phyloP scores from a whole-genome alignment of 805 yeast genomes.

The Sugiyamaella qingdaonensis region DNA sequence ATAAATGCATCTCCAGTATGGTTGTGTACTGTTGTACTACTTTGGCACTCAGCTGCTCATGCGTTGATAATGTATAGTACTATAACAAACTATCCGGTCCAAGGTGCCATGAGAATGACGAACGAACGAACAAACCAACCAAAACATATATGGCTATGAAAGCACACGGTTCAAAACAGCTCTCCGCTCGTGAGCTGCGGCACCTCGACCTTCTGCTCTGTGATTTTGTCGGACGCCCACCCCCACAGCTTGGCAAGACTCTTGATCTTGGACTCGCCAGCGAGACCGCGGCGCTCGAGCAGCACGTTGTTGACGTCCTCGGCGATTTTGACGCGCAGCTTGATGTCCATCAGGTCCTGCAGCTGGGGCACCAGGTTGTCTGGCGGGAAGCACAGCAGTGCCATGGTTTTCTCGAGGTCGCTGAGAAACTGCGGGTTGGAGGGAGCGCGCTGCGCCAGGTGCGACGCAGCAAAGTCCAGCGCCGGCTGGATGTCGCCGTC shows the following conservation, averaged over 20 bases:
- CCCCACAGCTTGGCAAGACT: slow-evolving; percentile 58
- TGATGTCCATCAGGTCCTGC: slow-evolving; percentile 51
- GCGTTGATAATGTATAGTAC: background rate
- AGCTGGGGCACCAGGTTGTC: slow-evolving; percentile 40
- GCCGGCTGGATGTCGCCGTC: slow-evolving; percentile 24
- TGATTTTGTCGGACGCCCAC: slow-evolving; percentile 53
- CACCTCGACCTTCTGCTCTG: slow-evolving; percentile 36
- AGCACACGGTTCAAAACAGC: slow-evolving; percentile 16
- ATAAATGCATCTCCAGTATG: no score
- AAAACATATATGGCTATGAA: no score
- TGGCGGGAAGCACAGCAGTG: slow-evolving; percentile 55
- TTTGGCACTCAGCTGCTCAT: no score
- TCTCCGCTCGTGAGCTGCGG: slow-evolving; percentile 31
- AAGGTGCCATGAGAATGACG: no score
- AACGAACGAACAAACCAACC: no score
- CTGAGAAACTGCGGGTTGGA: slow-evolving; percentile 53
- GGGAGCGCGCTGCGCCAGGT: slow-evolving; percentile 53
- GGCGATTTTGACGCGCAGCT: slow-evolving; percentile 62
- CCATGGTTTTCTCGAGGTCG: slow-evolving; percentile 80
- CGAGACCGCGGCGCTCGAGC: slow-evolving; percentile 38
- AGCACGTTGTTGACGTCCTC: slow-evolving; percentile 66
- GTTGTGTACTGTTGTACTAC: no score
- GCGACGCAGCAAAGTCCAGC: slow-evolving; percentile 35
- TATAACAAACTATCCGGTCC: no score
- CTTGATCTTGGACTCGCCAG: slow-evolving; percentile 40